Evolutionary conservation across 164 flowering plant genomes (phyloP).

Genomic region (Sedum album): DNA sequence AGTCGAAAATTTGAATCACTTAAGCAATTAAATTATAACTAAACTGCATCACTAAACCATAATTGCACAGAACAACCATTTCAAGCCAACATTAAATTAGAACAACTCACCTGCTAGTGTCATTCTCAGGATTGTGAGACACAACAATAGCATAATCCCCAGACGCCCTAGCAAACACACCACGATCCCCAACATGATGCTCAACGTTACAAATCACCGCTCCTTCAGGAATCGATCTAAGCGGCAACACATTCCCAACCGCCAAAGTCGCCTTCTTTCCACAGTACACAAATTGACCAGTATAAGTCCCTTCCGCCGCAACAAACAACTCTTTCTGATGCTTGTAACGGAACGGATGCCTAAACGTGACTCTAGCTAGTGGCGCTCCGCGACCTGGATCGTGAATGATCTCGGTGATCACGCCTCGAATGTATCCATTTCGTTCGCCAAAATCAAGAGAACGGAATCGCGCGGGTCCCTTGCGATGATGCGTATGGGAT

Average conservation of each 20-base stretch:
- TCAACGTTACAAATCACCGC: conserved; percentile 62
- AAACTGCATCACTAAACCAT: too few relatives aligned
- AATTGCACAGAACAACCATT: too few relatives aligned
- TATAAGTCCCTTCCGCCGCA: conserved; percentile 62
- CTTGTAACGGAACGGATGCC: conserved; percentile 51
- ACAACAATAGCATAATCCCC: conserved; percentile 50
- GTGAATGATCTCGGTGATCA: conserved; percentile 41
- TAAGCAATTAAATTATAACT: too few relatives aligned
- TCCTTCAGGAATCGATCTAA: conserved; percentile 52
- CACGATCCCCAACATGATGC: conserved; percentile 55
- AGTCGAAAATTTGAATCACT: too few relatives aligned
- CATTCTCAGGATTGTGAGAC: conserved; percentile 53
- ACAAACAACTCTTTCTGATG: conserved; percentile 58
- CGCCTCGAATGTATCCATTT: conserved; percentile 48
- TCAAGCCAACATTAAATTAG: too few relatives aligned
- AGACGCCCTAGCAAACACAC: conserved; percentile 40
- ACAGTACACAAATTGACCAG: conserved; percentile 54
- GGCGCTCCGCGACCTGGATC: conserved; percentile 64
- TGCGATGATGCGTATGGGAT: conserved; percentile 47
- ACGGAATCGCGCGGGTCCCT: conserved; percentile 53
- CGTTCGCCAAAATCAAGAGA: conserved; percentile 54
- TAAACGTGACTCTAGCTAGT: conserved; percentile 41
- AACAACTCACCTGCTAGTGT: conserved; percentile 26
- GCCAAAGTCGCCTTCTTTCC: conserved; percentile 47
- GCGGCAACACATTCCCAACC: conserved; percentile 50